Base-by-base conservation (phyloP, 192 early-diverging fungal genomes). In the Umbelopsis sp. region DNA sequence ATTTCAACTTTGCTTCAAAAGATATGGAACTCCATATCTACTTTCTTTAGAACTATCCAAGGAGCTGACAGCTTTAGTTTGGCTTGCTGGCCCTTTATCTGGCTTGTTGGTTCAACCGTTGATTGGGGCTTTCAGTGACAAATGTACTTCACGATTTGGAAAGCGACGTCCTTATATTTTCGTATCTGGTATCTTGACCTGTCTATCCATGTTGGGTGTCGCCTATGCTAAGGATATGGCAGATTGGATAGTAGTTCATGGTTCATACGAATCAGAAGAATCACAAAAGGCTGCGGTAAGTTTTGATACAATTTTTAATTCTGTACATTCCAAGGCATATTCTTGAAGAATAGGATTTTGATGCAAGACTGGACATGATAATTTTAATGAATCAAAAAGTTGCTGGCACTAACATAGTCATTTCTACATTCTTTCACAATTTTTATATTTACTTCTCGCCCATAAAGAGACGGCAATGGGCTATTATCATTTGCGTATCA, bases 111-210 rank as follows among this genome's bases (percentile, higher is more conserved):
- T 71, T 20, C 66, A 76, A 41, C 66, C 66, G 7, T 66, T 72
- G 45, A 89, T 96, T 24, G 96, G 96, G 21, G 91, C 89, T 8
- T 87, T 94, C 59, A 94, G 92, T 77, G 96, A 98, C 78, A 78
- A 82, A 44, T 87, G 88, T 73, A 91, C 89, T 21, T 87, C 85
- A 36, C 76, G 77, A 16, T 72, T 91, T 26, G 96, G 96, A 17
- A 87, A 92, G n/a, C 84, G 96, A 59, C 84, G 95, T 50, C 96
- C 95, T 0, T 97, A 90, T 75, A 95, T 98, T 53, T 73, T 96
- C 20, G 87, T 80, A 12, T 88, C 92, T 4, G 90, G 88, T 4
- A 56, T 83, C 1, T 65, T 90, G 34, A 87, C 91, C 7, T 80
- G 91, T 21, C 20, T 88, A 5, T 91, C 91, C 14, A 89, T 95